Evolutionary conservation across 371 early-diverging fungal species (phyloP).

Genomic region (Nematocida sp.): DNA sequence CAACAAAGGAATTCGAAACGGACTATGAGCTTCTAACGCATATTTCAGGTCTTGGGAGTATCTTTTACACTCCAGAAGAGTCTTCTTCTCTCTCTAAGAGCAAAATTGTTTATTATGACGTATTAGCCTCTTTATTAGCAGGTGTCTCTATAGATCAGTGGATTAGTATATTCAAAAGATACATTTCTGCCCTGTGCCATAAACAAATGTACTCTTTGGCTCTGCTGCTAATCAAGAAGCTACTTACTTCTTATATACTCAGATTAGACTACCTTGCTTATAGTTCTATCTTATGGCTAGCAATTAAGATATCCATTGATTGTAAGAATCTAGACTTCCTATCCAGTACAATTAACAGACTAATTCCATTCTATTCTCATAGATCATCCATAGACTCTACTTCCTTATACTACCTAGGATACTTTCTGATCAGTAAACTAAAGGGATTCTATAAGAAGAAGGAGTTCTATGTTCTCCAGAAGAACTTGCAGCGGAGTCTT

Average conservation of each 20-base stretch:
- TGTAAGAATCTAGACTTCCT: constrained; percentile 44
- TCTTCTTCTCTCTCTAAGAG: neutral
- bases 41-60: constrained; percentile 42
- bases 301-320: constrained; percentile 37
- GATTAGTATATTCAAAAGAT: constrained; percentile 4
- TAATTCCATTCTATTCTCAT: constrained; percentile 30
- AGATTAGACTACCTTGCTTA: constrained; percentile 25
- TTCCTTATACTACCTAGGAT: constrained; percentile 51
- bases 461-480: constrained; percentile 52
- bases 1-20: constrained; percentile 49
- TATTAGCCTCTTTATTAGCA: constrained; percentile 25
- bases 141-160: constrained; percentile 26
- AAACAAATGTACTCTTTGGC: neutral
- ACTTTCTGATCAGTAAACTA: constrained; percentile 55
- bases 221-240: constrained; percentile 48
- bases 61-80: neutral
- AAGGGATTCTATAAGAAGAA: constrained; percentile 23
- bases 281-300: constrained; percentile 47
- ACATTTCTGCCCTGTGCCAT: constrained; percentile 16
- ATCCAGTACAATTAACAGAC: constrained; percentile 17
- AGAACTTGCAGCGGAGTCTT: constrained; percentile 51
- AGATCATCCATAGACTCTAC: neutral
- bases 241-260: constrained; percentile 49
- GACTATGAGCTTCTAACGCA: constrained; percentile 47
- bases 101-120: constrained; percentile 27